Percentiles rank a stretch among this genome's conserved stretches.
Conservation (phyloP, 2,329 filamentous ascomycete genomes). For the Aspergillus udagawae region DNA sequence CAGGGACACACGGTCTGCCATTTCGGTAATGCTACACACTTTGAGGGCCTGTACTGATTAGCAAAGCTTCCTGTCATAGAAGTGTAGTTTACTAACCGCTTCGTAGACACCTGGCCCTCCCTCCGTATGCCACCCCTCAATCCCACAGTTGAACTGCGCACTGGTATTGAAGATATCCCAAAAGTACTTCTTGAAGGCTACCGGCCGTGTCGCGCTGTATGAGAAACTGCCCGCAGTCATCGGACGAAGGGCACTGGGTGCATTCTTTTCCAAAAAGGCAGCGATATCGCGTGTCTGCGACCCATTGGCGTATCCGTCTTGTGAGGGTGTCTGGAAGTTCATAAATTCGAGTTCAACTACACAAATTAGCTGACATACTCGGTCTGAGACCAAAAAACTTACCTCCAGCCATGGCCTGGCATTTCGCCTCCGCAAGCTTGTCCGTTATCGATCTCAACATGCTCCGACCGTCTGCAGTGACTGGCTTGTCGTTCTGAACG, state of each 20-base stretch:
- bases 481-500: slow-evolving; percentile 65
- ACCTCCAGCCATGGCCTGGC: slow-evolving; percentile 86
- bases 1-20: slow-evolving; percentile 83
- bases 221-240: slow-evolving; percentile 92
- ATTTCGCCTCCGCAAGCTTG: slow-evolving; percentile 62
- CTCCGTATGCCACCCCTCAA: slow-evolving; percentile 93
- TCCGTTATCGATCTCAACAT: slow-evolving; percentile 64
- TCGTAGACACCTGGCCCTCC: slow-evolving; percentile 90
- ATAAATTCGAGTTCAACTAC: slow-evolving; percentile 84
- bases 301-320: slow-evolving; percentile 57
- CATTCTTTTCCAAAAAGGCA: slow-evolving; percentile 67
- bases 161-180: slow-evolving; percentile 81
- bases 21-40: slow-evolving; percentile 76
- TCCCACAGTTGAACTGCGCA: slow-evolving; percentile 68
- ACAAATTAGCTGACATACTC: slow-evolving; percentile 2
- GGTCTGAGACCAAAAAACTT: slow-evolving; percentile 25
- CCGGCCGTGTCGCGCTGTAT: slow-evolving; percentile 78
- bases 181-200: slow-evolving; percentile 86
- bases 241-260: slow-evolving; percentile 66
- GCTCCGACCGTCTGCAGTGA: slow-evolving; percentile 74
- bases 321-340: slow-evolving; percentile 26
- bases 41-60: slow-evolving; percentile 59
- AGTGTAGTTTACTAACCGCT: slow-evolving; percentile 52
- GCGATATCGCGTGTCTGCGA: slow-evolving; percentile 74
- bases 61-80: neutral